Base-by-base conservation (phyloP, 2,329 filamentous ascomycete genomes). In the Phialophora verrucosa region DNA sequence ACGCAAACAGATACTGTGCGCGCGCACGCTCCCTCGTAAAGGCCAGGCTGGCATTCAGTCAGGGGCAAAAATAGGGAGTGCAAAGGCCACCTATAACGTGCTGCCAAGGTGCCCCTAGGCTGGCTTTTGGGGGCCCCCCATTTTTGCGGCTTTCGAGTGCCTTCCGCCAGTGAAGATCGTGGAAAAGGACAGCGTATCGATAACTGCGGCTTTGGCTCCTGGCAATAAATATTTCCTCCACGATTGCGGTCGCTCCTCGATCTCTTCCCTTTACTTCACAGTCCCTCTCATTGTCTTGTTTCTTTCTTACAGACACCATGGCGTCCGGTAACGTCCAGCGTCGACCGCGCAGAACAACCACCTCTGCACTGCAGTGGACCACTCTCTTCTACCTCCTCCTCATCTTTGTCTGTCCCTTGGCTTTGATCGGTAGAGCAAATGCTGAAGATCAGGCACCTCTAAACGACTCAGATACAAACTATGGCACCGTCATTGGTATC, bases 401-500 rank as follows among this genome's bases (percentile, higher is more conserved):
- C 71, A 88, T 98, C 73, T 91, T 99, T 76, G 88, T 89, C 75
- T 86, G 91, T 71, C 93, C 93, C 73, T 85, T 97, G 77, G 90
- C 93, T 72, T 90, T 98, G 77, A 87, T 96, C 73, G 88, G 90
- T 81, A 85, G 85, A 71, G 89, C 85, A 73, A 86, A 89, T 73
- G 94, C 90, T 68, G 88, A 90, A 65, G 87, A 92, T 71, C 89
- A 93, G 75, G 84, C 87, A 69, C 80, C 84, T 63, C 69, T 85
- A 72, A 83, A 84, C 73, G 89, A 93, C 66, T 68, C 65, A 11
- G 64, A 67, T n/a, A 54, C 60, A 47, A 90, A 87, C 77, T 91
- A 92, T 81, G 92, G 92, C 78, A 94, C 90, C 76, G 92, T 97
- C 74, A 93, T 97, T 76, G 93, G 93, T 88, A 97, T 97, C 83